Conservation (phyloP, 352 stramenopile genomes). For the Phytopythium delawarense region DNA sequence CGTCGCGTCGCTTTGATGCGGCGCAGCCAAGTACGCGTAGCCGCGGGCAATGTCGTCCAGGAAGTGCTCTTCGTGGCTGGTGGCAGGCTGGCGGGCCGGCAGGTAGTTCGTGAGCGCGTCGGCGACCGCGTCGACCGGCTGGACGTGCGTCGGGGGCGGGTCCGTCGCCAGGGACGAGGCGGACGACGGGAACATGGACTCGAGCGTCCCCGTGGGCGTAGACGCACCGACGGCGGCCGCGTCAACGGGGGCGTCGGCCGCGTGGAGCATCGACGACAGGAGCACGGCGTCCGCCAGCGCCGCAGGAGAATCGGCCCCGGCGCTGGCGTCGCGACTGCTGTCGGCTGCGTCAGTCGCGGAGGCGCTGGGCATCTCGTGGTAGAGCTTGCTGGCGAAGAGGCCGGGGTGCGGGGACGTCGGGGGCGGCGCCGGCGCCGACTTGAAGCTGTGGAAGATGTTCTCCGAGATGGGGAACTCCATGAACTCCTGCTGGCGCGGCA, state of each 20-base stretch:
- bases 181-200: background rate
- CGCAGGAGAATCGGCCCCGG: conserved; percentile 8
- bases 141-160: conserved; percentile 8
- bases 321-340: background rate
- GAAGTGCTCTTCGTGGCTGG: conserved; percentile 3
- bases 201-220: background rate
- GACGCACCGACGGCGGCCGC: background rate
- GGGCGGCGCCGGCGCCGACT: conserved; percentile 14
- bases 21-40: background rate
- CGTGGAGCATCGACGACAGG: conserved; percentile 47
- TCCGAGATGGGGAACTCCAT: conserved; percentile 46
- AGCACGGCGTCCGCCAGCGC: conserved; percentile 37
- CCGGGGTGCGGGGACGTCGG: conserved; percentile 9
- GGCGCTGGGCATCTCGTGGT: background rate
- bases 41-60: conserved; percentile 6
- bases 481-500: conserved; percentile 51
- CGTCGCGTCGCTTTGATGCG: background rate
- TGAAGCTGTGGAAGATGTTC: conserved; percentile 42
- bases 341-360: background rate
- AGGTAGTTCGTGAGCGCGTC: conserved; percentile 39
- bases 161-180: conserved; percentile 1
- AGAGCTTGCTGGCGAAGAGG: conserved; percentile 4
- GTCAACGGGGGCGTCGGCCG: conserved; percentile 14
- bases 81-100: conserved; percentile 11
- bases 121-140: conserved; percentile 22